phyloP scores from a whole-genome alignment of 192 early-diverging fungal species.

The Backusella mclennaniae region DNA sequence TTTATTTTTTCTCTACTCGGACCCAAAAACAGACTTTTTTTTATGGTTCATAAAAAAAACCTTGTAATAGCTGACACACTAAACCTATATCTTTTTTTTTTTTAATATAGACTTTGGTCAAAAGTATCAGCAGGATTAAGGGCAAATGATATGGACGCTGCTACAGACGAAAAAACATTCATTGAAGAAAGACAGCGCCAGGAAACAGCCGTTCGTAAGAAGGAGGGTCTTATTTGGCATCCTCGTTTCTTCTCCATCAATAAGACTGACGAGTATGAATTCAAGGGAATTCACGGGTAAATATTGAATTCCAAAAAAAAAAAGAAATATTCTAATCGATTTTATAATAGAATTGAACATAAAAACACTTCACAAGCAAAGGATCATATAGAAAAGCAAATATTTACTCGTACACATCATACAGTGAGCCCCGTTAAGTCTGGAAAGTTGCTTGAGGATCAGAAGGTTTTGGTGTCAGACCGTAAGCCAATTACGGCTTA shows the following conservation, averaged over 20 bases:
- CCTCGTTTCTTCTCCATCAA: conserved; percentile 63
- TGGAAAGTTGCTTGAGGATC: not conserved
- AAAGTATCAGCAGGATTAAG: conserved; percentile 68
- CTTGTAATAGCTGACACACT: not conserved
- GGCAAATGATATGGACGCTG: conserved; percentile 62
- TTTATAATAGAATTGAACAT: not conserved
- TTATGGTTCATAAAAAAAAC: not conserved
- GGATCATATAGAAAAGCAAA: not conserved
- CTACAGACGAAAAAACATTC: conserved; percentile 64
- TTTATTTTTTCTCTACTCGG: not conserved
- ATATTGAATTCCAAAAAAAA: not conserved
- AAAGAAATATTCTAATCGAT: not conserved
- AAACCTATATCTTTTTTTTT: not conserved
- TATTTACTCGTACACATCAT: not conserved
- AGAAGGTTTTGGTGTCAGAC: not conserved
- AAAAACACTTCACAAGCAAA: conserved; percentile 1
- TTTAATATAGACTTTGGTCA: conserved; percentile 58
- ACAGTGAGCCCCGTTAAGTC: not conserved
- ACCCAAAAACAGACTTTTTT: not conserved
- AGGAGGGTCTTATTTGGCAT: conserved; percentile 49
- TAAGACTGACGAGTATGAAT: conserved; percentile 35
- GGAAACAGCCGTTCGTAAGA: conserved; percentile 52
- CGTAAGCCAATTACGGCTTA: not conserved
- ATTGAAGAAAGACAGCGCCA: conserved; percentile 77
- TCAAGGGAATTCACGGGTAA: conserved; percentile 38